Base-by-base conservation (phyloP, 495 filamentous ascomycete species). In the Evernia prunastri region DNA sequence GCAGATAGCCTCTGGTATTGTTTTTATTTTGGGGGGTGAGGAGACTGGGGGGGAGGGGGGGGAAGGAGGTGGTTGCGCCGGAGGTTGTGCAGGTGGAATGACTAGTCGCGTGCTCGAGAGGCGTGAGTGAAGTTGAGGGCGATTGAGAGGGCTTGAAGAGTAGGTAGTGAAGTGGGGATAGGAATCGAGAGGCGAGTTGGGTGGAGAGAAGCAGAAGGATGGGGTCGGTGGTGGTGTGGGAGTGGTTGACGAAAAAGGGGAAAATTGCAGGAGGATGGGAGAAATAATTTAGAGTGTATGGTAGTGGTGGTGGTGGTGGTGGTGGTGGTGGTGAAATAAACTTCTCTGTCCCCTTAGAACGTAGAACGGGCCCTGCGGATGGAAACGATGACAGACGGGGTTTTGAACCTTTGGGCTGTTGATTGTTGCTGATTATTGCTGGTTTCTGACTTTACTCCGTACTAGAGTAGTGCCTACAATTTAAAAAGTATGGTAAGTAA, bases 201-300 rank as follows among this genome's bases (percentile, higher is more conserved):
- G 31, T 15, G 35, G 17, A 53, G 59, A 39, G 49, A 20, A 15
- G 37, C 23, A n/a, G 8, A 56, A 31, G 10, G 17, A 33, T 29
- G 31, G 25, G 4, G 42, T 23, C 43, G 58, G 11, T 31, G n/a
- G 25, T 57, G 49, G 33, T 23, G 56, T 39, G 56, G 35, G n/a
- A 11, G 10, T 27, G 35, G 35, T 39, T 23, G 25, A 39, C 4
- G 56, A 37, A 10, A 43, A 59, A 59, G 58, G 39, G 42, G 39
- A 59, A 59, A 59, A 45, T 40, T 59, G 58, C 31, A 33, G 59
- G 59, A 39, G 20, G 57, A 43, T 49, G 37, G n/a, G 31, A 37
- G 59, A 60, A 25, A n/a, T 42, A 60, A 60, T 60, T 45, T 54
- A 54, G 18, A 18, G 36, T 37, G 36, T 37, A 37, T 12, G 36